These are phyloP conservation scores for Scheffersomyces titani DNA, from an alignment of 1,139 yeast species.

Conservation along the genomic window DNA sequence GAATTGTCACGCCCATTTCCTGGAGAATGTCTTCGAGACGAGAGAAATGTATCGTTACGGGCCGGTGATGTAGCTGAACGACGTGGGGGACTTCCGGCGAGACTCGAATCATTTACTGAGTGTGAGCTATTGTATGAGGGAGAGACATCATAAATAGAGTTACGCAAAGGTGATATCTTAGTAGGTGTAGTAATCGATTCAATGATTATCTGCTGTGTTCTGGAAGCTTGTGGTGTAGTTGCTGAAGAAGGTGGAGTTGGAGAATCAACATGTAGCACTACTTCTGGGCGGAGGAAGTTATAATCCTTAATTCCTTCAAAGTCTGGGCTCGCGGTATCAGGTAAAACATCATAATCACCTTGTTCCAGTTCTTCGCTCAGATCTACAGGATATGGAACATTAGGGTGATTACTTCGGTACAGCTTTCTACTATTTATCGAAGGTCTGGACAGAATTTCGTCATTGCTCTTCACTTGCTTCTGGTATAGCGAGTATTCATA, in stretches of 20 bases:
- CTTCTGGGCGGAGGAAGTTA: not conserved
- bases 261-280: not conserved
- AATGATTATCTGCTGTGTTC: conserved; percentile 13
- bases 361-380: not conserved
- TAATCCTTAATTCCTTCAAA: not conserved
- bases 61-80: not conserved
- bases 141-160: not conserved
- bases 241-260: not conserved
- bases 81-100: not conserved
- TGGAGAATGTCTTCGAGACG: conserved; percentile 4
- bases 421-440: not conserved
- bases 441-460: not conserved
- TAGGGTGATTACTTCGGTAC: not conserved
- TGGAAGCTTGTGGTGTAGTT: conserved; percentile 1
- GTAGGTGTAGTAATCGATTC: conserved; percentile 18
- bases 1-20: conserved; percentile 23
- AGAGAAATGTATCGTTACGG: not conserved
- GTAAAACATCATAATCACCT: not conserved
- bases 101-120: not conserved
- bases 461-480: not conserved
- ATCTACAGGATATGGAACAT: not conserved
- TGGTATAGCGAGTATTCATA: not conserved
- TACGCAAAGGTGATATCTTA: conserved; percentile 15
- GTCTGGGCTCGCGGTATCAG: not conserved
- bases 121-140: not conserved